Evolutionary conservation across 108 stramenopile species (phyloP).

Genomic region (Fistulifera solaris): DNA sequence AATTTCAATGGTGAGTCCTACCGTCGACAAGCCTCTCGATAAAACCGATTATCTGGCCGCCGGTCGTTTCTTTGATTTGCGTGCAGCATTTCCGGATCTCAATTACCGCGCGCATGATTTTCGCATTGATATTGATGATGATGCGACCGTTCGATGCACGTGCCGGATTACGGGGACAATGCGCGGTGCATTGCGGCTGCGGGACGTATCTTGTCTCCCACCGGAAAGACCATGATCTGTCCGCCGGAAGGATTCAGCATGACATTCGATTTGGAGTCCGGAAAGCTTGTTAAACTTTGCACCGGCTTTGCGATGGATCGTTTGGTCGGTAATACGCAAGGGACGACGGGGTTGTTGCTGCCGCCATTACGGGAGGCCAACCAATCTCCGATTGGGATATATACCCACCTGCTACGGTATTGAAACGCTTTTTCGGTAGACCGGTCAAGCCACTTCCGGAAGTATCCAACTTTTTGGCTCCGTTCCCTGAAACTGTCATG

Average conservation of each 20-base stretch:
- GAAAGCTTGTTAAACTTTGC: constrained; percentile 36
- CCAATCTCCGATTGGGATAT: constrained; percentile 25
- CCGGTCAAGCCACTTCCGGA: constrained; percentile 14
- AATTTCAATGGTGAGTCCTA: constrained; percentile 31
- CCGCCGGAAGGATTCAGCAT: constrained; percentile 45
- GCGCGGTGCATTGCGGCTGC: constrained; percentile 27
- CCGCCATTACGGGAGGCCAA: constrained; percentile 29
- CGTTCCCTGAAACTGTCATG: constrained; percentile 57
- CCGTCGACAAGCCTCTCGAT: constrained; percentile 26
- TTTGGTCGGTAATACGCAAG: constrained; percentile 45
- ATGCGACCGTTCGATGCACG: constrained; percentile 38
- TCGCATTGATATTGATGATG: constrained; percentile 27
- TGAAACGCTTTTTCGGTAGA: constrained; percentile 19
- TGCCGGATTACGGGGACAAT: constrained; percentile 34
- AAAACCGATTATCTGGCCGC: constrained; percentile 44
- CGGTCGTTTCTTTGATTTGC: constrained; percentile 40
- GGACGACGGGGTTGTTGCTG: constrained; percentile 40
- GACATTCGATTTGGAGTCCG: constrained; percentile 27
- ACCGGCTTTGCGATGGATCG: constrained; percentile 53
- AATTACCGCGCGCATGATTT: constrained; percentile 49
- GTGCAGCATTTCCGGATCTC: constrained; percentile 42
- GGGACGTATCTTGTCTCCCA: constrained; percentile 25
- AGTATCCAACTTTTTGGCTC: constrained; percentile 25
- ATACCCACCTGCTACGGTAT: constrained; percentile 19
- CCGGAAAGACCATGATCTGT: constrained; percentile 30